phyloP scores from a whole-genome alignment of 106 monocot species.

The Dioscorea zingiberensis region DNA sequence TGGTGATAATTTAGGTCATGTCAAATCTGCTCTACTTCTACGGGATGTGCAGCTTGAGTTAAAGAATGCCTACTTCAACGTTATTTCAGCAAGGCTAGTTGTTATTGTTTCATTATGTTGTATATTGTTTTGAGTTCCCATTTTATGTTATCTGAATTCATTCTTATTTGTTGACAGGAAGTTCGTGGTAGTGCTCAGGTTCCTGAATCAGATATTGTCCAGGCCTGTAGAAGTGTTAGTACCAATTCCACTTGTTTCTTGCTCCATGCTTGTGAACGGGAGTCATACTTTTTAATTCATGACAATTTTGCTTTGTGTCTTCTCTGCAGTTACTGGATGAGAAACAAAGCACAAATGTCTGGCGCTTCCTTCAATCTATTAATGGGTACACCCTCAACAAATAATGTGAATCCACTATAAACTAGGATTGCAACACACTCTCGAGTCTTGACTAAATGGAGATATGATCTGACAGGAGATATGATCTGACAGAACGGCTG shows the following conservation, averaged over 20 bases:
- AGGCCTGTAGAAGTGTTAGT: slow-evolving; percentile 64
- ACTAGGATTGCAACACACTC: too few species aligned
- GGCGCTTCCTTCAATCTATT: slow-evolving; percentile 52
- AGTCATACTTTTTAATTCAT: neutral
- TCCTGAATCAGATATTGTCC: slow-evolving; percentile 57
- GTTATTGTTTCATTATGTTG: neutral
- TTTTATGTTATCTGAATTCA: neutral
- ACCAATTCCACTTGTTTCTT: neutral
- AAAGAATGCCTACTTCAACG: slow-evolving; percentile 63
- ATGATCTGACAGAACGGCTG: slow-evolving; percentile 40
- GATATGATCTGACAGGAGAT: slow-evolving; percentile 40
- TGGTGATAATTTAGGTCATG: slow-evolving; percentile 27
- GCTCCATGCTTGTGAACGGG: neutral
- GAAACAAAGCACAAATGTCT: slow-evolving; percentile 42
- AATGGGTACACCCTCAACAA: slow-evolving; percentile 26
- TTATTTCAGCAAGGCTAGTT: slow-evolving; percentile 61
- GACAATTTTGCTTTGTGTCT: neutral
- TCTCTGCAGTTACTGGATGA: slow-evolving; percentile 57
- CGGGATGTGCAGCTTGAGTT: slow-evolving; percentile 56
- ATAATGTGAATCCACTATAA: too few species aligned
- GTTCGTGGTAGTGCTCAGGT: slow-evolving; percentile 43
- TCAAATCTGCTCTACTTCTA: slow-evolving; percentile 65
- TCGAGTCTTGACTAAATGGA: too few species aligned
- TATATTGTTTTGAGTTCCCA: neutral
- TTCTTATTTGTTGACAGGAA: slow-evolving; percentile 29